phyloP scores from a whole-genome alignment of 2,329 filamentous ascomycete genomes.

The Onygenales sp. region DNA sequence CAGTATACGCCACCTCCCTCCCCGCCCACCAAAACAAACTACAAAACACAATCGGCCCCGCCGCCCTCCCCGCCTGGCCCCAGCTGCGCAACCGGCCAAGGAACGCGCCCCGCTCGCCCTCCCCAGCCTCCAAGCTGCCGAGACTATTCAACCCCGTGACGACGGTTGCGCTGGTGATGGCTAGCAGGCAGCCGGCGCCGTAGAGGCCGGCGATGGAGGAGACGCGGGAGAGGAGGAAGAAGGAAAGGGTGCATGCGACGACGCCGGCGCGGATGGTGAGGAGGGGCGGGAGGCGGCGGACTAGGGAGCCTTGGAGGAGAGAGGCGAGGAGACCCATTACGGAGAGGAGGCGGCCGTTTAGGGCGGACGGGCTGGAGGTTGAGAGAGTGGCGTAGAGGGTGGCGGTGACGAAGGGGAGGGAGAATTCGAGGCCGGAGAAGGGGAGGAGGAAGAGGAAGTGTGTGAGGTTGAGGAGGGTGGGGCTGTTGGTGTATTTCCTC shows the following conservation, averaged over 20 bases:
- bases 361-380: slow-evolving; percentile 46
- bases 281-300: slow-evolving; percentile 72
- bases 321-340: slow-evolving; percentile 87
- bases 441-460: slow-evolving; percentile 91
- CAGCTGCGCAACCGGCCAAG: slow-evolving; percentile 70
- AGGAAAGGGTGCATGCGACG: slow-evolving; percentile 65
- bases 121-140: slow-evolving; percentile 77
- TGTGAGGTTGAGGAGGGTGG: slow-evolving; percentile 68
- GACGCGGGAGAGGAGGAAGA: slow-evolving; percentile 66
- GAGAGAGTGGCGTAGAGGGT: slow-evolving; percentile 63
- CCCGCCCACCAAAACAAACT: slow-evolving; percentile 98
- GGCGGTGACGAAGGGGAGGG: slow-evolving; percentile 92
- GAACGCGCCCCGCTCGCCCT: slow-evolving; percentile 73
- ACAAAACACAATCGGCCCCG: slow-evolving; percentile 85
- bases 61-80: slow-evolving; percentile 77
- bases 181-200: slow-evolving; percentile 69
- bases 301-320: slow-evolving; percentile 86
- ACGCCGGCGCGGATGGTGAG: slow-evolving; percentile 72
- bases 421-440: slow-evolving; percentile 98
- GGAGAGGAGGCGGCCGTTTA: slow-evolving; percentile 78
- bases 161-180: slow-evolving; percentile 85
- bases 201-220: slow-evolving; percentile 64
- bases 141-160: slow-evolving; percentile 89
- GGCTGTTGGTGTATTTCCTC: slow-evolving; percentile 64
- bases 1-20: slow-evolving; percentile 69